Evolutionary conservation across 768 basidiomycete species (phyloP).

Genomic region (Daedaleopsis sinensis): DNA sequence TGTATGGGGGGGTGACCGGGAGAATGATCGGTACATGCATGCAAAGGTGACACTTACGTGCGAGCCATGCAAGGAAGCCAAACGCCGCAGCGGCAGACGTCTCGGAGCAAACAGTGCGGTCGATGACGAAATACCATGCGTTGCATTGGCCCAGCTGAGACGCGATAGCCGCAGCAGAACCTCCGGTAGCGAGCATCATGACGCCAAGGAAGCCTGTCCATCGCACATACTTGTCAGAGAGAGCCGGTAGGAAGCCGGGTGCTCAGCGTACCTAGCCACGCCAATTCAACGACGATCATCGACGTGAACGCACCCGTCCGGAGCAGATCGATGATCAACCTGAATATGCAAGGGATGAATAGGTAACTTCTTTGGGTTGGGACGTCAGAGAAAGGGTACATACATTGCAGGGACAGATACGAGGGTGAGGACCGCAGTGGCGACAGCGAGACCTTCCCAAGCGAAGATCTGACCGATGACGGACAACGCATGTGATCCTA

Average conservation of each 20-base stretch:
- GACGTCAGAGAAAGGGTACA: not conserved
- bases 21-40: no score
- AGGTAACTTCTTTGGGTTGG: not conserved
- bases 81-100: slow-evolving; percentile 31
- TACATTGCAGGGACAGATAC: slow-evolving; percentile 25
- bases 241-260: not conserved
- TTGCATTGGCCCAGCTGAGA: slow-evolving; percentile 8
- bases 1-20: not conserved
- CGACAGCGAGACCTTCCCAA: slow-evolving; percentile 26
- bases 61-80: slow-evolving; percentile 28
- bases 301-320: slow-evolving; percentile 32
- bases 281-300: slow-evolving; percentile 34
- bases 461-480: slow-evolving; percentile 1
- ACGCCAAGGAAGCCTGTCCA: slow-evolving; percentile 29
- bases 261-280: slow-evolving; percentile 22
- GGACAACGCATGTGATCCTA: slow-evolving; percentile 15
- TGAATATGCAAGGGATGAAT: not conserved
- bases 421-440: slow-evolving; percentile 24
- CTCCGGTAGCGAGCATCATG: slow-evolving; percentile 33
- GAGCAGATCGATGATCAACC: slow-evolving; percentile 29
- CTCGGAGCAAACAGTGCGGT: slow-evolving; percentile 27
- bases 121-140: not conserved
- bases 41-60: slow-evolving; percentile 14
- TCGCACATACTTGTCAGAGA: not conserved
- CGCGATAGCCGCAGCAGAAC: slow-evolving; percentile 17